Base-by-base conservation (phyloP, 2,329 filamentous ascomycete species). In the Cladosporium cucumerinum region DNA sequence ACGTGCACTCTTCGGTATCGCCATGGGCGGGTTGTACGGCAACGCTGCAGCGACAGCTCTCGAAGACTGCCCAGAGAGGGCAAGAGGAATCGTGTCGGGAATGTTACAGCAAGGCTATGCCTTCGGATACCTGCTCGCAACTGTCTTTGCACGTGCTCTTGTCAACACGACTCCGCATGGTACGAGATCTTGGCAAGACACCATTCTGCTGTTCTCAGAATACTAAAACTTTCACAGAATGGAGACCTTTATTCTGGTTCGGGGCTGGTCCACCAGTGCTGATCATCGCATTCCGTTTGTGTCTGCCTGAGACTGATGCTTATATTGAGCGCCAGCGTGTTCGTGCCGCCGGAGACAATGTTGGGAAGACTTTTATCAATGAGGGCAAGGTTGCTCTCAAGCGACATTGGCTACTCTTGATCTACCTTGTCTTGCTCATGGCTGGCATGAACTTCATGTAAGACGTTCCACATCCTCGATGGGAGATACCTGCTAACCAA, bases 201-300 rank as follows among this genome's bases (percentile, higher is more conserved):
- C 16, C 14, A 2, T 18, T 18, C 16, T 39, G 2, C 18, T 18
- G 16, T 18, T 18, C 1, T 18, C 34, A 39, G 16, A 1, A 18
- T 39, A 39, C 34, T 39, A 39, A 39, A 5, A 18, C 7, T 18
- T 18, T 18, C 4, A 7, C 14, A 36, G 34, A 4, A 61, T 97
- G 93, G 93, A 84, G 93, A 8, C 91, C 92, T 0, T 81, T 96
- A 0, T 96, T 88, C 81, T 97, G 93, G 92, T 96, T 96, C 76
- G 92, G 89, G 14, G 91, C 92, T 6, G 85, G 88, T 43, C 91
- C 91, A 0, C 93, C 93, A 0, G 83, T 93, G 1, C 76, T 96
- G 34, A 89, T 96, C 77, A 96, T 96, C 73, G 72, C 87, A 63
- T 92, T 90, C 82, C 89, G 93, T 36, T 80, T 94, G 25, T 86